Evolutionary conservation across 2,329 filamentous ascomycete genomes (phyloP).

Genomic region (Reticulascus tulasneorum): DNA sequence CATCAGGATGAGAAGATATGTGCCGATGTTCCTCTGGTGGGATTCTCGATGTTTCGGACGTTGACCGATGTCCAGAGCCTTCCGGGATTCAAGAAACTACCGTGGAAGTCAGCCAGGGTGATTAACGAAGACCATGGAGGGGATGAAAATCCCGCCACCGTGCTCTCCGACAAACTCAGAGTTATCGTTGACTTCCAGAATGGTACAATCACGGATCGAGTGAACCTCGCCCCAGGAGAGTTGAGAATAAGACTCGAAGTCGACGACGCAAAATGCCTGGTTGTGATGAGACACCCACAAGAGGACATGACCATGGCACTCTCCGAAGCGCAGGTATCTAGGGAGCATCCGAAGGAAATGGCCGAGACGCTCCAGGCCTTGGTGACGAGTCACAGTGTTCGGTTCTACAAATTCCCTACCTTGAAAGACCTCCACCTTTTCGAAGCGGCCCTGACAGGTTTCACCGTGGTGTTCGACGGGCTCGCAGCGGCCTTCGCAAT

Average conservation of each 20-base stretch:
- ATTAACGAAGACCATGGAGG: constrained; percentile 67
- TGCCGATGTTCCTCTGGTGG: constrained; percentile 63
- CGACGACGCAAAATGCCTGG: constrained; percentile 56
- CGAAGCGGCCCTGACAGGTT: constrained; percentile 75
- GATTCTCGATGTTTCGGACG: constrained; percentile 57
- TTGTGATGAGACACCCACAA: constrained; percentile 69
- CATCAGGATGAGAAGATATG: constrained; percentile 66
- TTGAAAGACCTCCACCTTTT: constrained; percentile 72
- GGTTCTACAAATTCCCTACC: constrained; percentile 66
- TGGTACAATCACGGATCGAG: constrained; percentile 75
- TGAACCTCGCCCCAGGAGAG: constrained; percentile 78
- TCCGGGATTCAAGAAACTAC: constrained; percentile 44
- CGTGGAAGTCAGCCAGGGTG: constrained; percentile 66
- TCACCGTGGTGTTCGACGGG: constrained; percentile 69
- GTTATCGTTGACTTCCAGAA: constrained; percentile 72
- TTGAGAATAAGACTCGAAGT: constrained; percentile 64
- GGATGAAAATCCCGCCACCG: constrained; percentile 60
- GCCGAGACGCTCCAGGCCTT: constrained; percentile 59
- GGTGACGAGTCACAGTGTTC: constrained; percentile 58
- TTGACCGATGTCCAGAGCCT: constrained; percentile 47
- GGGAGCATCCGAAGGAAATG: constrained; percentile 60
- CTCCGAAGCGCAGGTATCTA: constrained; percentile 60
- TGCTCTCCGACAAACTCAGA: constrained; percentile 72
- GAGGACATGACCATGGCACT: constrained; percentile 73
- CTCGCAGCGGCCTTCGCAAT: constrained; percentile 74